Percentiles rank a stretch among this genome's conserved stretches.
phyloP scores from a whole-genome alignment of 352 stramenopile genomes.

The Peronospora destructor region DNA sequence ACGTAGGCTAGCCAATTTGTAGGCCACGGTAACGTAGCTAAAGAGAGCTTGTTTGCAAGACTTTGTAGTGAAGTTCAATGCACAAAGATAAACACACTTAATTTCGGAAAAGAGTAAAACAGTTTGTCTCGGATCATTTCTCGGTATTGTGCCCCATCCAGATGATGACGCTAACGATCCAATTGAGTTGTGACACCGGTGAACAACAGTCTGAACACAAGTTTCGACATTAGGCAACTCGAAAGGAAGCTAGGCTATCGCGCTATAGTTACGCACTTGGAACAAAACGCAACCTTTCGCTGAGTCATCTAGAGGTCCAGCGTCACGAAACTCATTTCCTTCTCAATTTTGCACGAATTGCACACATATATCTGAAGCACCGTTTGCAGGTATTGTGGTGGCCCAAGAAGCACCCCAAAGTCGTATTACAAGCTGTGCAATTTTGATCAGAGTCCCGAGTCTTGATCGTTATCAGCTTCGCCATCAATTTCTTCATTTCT shows the following conservation, averaged over 20 bases:
- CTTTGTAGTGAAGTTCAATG: too few species aligned
- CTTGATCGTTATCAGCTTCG: constrained; percentile 15
- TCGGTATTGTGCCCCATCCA: constrained; percentile 11
- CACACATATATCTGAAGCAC: constrained; percentile 25
- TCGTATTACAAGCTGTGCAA: constrained; percentile 15
- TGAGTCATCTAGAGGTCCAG: constrained; percentile 30
- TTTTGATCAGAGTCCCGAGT: constrained; percentile 11
- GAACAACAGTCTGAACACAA: neutral
- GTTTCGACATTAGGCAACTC: constrained; percentile 15
- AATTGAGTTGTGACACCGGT: constrained; percentile 14
- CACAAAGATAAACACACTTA: too few species aligned
- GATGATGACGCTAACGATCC: constrained; percentile 17
- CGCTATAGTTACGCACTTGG: constrained; percentile 16
- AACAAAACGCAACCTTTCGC: constrained; percentile 34
- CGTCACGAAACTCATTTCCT: constrained; percentile 28
- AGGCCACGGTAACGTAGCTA: too few species aligned
- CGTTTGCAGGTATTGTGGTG: constrained; percentile 23
- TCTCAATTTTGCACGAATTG: constrained; percentile 20
- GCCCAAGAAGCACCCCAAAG: constrained; percentile 15
- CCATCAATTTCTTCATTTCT: constrained; percentile 40
- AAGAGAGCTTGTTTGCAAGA: too few species aligned
- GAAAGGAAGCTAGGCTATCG: constrained; percentile 4
- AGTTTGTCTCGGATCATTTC: constrained; percentile 11
- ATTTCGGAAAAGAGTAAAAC: too few species aligned
- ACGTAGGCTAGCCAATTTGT: too few species aligned